Conservation (phyloP, 2,329 filamentous ascomycete species). For the Periconia digitata region DNA sequence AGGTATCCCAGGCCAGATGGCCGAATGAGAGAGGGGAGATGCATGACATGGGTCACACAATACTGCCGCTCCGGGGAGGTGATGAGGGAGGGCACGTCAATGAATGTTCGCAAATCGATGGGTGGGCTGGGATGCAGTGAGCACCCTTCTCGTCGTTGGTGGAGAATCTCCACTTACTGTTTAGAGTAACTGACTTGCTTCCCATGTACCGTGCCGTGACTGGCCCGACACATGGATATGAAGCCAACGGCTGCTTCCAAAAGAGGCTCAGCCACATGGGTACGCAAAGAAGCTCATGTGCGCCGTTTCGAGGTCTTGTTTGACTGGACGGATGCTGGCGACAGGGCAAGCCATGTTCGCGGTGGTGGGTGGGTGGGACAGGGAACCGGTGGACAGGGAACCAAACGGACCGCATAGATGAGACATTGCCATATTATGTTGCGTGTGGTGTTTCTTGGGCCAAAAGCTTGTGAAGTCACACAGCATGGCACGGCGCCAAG, state of each 20-base stretch:
- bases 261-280: not conserved
- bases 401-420: not conserved
- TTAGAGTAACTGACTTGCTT: not conserved
- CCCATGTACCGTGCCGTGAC: not conserved
- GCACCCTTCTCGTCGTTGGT: not conserved
- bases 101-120: not conserved
- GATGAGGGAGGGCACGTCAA: not conserved
- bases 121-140: not conserved
- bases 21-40: not conserved
- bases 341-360: not conserved
- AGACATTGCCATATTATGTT: not conserved
- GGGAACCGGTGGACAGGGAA: not conserved
- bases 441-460: not conserved
- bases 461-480: slow-evolving; percentile 1
- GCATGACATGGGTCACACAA: not conserved
- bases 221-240: not conserved
- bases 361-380: not conserved
- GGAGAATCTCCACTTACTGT: not conserved
- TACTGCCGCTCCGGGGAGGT: not conserved
- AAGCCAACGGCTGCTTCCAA: not conserved
- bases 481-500: slow-evolving; percentile 2
- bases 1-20: not conserved
- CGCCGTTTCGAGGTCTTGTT: not conserved
- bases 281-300: not conserved
- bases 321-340: not conserved